Conservation (phyloP, 2,329 filamentous ascomycete species). For the Aureobasidium musti region DNA sequence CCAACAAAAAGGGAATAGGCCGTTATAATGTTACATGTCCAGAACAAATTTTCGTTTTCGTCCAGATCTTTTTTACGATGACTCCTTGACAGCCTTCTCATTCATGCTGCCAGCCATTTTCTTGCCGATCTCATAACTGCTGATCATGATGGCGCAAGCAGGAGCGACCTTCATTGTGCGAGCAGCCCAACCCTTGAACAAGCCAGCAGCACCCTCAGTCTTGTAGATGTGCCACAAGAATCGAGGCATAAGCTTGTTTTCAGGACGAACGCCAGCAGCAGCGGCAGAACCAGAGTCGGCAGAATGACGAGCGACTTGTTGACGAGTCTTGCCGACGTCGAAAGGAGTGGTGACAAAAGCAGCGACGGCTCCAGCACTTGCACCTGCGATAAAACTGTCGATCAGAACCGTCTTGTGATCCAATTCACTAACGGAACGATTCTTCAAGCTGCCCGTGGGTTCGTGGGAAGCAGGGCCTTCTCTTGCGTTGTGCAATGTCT, state of each 20-base stretch:
- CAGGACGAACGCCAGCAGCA: constrained; percentile 57
- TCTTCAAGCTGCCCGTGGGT: constrained; percentile 35
- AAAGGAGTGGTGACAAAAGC: constrained; percentile 92
- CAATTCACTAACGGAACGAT: constrained; percentile 63
- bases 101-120: constrained; percentile 79
- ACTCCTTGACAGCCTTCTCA: constrained; percentile 45
- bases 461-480: constrained; percentile 34
- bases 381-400: constrained; percentile 87
- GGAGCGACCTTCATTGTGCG: constrained; percentile 92
- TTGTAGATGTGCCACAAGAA: constrained; percentile 90
- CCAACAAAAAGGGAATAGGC: background rate
- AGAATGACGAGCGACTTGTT: constrained; percentile 73
- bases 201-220: constrained; percentile 74
- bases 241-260: constrained; percentile 74
- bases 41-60: background rate
- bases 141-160: constrained; percentile 98
- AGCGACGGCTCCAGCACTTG: constrained; percentile 77
- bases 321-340: constrained; percentile 94
- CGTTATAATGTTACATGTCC: background rate
- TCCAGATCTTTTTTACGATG: background rate
- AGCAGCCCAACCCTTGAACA: constrained; percentile 91
- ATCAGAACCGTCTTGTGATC: constrained; percentile 76
- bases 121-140: constrained; percentile 95
- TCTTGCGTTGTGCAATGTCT: constrained; percentile 68
- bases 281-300: constrained; percentile 44